A percentile compares a stretch with the other conserved stretches of the same genome.
Evolutionary conservation across 306 rosid genomes (phyloP).

Genomic region (Arachis hypogaea): DNA sequence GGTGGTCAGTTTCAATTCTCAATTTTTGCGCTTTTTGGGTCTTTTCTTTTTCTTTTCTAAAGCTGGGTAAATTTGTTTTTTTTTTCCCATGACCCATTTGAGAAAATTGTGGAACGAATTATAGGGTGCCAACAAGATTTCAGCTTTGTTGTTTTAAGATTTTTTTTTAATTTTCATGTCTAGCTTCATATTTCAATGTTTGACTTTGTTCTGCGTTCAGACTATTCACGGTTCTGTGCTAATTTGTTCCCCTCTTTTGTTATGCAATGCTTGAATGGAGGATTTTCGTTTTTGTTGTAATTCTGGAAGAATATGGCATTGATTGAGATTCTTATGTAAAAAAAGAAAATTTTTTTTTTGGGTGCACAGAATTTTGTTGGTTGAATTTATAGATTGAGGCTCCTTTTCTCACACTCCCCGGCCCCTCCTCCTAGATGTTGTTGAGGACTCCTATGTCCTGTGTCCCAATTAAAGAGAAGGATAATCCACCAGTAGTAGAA

Average conservation of each 20-base stretch:
- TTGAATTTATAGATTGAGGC: background rate
- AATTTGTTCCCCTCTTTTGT: slow-evolving; percentile 21
- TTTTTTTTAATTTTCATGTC: background rate
- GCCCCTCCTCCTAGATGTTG: slow-evolving; percentile 6
- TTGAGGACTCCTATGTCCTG: background rate
- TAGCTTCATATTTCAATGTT: background rate
- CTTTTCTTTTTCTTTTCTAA: background rate
- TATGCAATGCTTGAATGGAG: slow-evolving; percentile 37
- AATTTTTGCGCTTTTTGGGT: background rate
- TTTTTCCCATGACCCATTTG: slow-evolving; percentile 10
- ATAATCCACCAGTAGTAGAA: background rate
- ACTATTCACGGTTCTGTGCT: slow-evolving; percentile 14
- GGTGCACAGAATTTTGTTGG: slow-evolving; percentile 21
- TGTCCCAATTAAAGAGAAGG: slow-evolving; percentile 8
- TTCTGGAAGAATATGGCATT: slow-evolving; percentile 28
- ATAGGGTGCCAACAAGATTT: slow-evolving; percentile 19
- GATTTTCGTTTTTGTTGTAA: slow-evolving; percentile 7
- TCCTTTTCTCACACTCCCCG: background rate
- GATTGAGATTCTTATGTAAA: background rate
- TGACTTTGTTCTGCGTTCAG: background rate
- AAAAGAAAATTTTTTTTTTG: background rate
- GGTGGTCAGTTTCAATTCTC: slow-evolving; percentile 65
- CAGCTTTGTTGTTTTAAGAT: background rate
- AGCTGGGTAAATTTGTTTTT: background rate
- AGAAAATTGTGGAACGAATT: background rate